phyloP scores from a whole-genome alignment of 2,329 filamentous ascomycete genomes.

The Chrysoporthe deuterocubensis region DNA sequence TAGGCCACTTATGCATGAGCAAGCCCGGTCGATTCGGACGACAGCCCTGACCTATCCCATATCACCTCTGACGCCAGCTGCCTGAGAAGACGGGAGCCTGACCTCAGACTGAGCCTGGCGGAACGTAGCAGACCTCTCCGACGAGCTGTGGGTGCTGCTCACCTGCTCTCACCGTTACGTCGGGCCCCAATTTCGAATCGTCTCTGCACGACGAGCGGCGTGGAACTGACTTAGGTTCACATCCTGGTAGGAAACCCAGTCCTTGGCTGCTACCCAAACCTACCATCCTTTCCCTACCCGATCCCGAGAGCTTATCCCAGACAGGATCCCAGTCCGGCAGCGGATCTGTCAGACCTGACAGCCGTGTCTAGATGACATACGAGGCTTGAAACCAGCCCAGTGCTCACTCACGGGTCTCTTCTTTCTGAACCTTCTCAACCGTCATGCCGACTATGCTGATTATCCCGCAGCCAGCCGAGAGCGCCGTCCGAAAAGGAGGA shows the following conservation, averaged over 20 bases:
- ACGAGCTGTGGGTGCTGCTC: too few species aligned
- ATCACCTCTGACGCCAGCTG: not conserved
- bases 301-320: not conserved
- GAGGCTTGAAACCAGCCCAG: not conserved
- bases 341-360: not conserved
- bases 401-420: not conserved
- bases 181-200: too few species aligned
- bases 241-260: not conserved
- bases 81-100: too few species aligned
- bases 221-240: too few species aligned
- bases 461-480: not conserved
- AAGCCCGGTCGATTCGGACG: too few species aligned
- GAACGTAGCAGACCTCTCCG: too few species aligned
- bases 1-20: not conserved
- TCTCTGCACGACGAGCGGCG: too few species aligned
- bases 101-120: too few species aligned
- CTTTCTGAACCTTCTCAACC: not conserved
- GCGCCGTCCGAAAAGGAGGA: not conserved
- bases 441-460: not conserved
- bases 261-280: not conserved
- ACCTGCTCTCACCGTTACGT: too few species aligned
- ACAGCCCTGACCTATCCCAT: not conserved
- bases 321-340: not conserved
- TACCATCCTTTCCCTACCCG: not conserved
- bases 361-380: not conserved